Percentiles rank a stretch among this genome's conserved stretches.
Evolutionary conservation across 1,284 basidiomycete species (phyloP).

Genomic region (Cutaneotrichosporon mucoides): DNA sequence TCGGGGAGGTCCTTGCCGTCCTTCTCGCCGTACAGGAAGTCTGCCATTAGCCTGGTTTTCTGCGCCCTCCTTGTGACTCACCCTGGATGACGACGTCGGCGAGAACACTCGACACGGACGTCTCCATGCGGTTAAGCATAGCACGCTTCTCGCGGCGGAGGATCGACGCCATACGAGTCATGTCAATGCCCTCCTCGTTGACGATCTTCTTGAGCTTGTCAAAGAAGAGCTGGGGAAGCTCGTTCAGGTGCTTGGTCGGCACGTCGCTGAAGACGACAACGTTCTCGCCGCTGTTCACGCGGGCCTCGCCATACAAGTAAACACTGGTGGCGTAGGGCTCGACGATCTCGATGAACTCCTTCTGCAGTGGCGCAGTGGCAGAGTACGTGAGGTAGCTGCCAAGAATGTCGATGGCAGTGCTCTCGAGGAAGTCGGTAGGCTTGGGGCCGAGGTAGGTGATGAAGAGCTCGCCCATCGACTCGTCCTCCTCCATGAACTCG

Average conservation of each 20-base stretch:
- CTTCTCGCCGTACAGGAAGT: constrained; percentile 81
- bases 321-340: constrained; percentile 84
- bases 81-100: constrained; percentile 60
- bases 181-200: constrained; percentile 71
- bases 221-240: constrained; percentile 67
- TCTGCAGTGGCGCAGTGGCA: constrained; percentile 82
- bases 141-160: constrained; percentile 85
- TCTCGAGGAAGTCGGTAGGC: constrained; percentile 67
- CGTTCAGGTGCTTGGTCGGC: constrained; percentile 70
- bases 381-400: constrained; percentile 87
- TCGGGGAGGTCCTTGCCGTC: constrained; percentile 75
- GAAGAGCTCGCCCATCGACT: constrained; percentile 83
- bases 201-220: constrained; percentile 68
- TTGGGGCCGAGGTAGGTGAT: constrained; percentile 76
- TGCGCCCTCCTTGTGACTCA: no score
- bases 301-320: constrained; percentile 72
- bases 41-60: constrained; percentile 46
- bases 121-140: constrained; percentile 48
- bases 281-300: constrained; percentile 70
- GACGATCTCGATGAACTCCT: constrained; percentile 89
- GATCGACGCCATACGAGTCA: constrained; percentile 84
- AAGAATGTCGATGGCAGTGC: constrained; percentile 80
- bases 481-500: constrained; percentile 97
- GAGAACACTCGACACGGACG: constrained; percentile 33
- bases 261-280: constrained; percentile 79